Conservation (phyloP, 495 filamentous ascomycete genomes). For the Viridothelium virens region DNA sequence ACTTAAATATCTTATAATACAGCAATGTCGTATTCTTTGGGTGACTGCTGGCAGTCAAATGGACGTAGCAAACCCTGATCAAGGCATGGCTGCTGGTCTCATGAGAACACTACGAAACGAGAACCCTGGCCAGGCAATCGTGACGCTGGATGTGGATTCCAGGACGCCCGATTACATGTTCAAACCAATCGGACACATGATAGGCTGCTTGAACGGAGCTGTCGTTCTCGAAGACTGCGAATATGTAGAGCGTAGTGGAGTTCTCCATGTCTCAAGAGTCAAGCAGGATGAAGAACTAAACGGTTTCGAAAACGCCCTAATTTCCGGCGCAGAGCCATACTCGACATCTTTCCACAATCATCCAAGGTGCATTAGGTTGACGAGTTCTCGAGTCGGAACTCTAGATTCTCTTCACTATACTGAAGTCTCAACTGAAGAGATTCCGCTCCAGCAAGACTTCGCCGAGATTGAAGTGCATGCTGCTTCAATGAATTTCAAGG, state of each 20-base stretch:
- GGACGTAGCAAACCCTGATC: not conserved
- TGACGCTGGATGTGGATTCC: not conserved
- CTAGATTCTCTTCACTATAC: not conserved
- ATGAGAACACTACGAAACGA: not conserved
- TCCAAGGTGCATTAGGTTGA: not conserved
- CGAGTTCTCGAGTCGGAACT: not conserved
- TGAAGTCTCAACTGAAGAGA: not conserved
- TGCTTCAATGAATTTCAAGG: not conserved
- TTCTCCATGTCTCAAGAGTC: not conserved
- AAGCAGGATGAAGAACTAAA: not conserved
- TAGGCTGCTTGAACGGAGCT: not conserved
- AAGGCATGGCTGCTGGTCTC: not conserved
- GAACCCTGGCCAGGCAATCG: not conserved
- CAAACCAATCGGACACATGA: not conserved
- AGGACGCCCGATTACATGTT: not conserved
- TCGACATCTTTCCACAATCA: not conserved
- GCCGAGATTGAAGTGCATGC: not conserved
- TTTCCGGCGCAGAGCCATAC: not conserved
- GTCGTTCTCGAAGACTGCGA: not conserved
- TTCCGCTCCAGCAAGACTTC: not conserved
- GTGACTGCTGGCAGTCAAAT: not conserved
- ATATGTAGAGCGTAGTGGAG: not conserved
- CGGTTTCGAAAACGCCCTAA: not conserved
- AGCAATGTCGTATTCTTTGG: not conserved
- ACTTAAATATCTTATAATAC: not conserved